Conservation (phyloP, 148 eudicot genomes). For the Suaeda aralocaspica region DNA sequence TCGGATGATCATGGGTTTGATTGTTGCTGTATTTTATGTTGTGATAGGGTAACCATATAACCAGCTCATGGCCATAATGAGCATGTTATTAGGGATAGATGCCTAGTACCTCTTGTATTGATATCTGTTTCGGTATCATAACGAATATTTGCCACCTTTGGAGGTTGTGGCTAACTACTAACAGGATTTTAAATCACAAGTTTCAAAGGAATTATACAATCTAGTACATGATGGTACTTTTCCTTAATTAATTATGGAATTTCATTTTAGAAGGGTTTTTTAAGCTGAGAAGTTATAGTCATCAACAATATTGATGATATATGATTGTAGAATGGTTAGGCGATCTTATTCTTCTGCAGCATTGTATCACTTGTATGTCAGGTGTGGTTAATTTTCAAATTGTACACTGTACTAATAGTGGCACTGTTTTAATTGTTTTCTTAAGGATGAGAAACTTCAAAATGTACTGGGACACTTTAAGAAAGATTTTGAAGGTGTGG, state of each 20-base stretch:
- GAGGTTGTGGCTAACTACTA: background rate
- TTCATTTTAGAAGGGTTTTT: background rate
- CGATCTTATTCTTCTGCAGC: background rate
- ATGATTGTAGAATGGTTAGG: background rate
- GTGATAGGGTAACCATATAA: background rate
- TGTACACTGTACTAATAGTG: background rate
- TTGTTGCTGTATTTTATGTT: too few relatives aligned
- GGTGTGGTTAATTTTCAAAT: background rate
- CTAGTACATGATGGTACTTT: background rate
- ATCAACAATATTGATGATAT: background rate
- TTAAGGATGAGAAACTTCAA: constrained; percentile 92
- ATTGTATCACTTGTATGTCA: too few relatives aligned
- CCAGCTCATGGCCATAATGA: constrained; percentile 1
- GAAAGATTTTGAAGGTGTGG: constrained; percentile 97
- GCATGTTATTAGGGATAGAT: background rate
- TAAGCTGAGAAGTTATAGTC: background rate
- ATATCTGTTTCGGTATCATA: background rate
- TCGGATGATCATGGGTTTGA: background rate
- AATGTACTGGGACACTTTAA: constrained; percentile 86
- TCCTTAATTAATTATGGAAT: background rate
- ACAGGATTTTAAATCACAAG: background rate
- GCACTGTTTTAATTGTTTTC: constrained; percentile 13
- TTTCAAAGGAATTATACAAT: background rate
- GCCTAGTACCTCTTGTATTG: background rate
- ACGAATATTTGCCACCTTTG: background rate